Evolutionary conservation across 352 stramenopile species (phyloP), one percentile per base, ranked within the genome.

Genomic region (Phytophthora podocarpi): DNA sequence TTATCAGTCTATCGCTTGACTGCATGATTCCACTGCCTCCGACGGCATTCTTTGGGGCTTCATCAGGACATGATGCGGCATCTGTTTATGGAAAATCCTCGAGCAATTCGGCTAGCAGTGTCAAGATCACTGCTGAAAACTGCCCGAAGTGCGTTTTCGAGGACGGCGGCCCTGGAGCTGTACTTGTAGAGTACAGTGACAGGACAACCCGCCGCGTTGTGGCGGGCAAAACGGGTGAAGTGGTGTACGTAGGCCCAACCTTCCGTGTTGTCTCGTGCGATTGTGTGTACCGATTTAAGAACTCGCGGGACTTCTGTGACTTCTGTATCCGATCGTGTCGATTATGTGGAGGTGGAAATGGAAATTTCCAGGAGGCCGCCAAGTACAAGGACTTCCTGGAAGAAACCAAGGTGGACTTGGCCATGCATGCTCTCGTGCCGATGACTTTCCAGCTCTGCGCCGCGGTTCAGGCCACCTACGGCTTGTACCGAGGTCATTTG

Each of bases 231-330:
- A 64, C 64, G 55, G 63, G 70, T 3, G 85, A 89, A 18, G 50
- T 87, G 12, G 82, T 94, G 32, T 61, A 83, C 26, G 61, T 93
- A 10, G 87, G 87, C 0, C 78, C 83, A 26, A 93, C 72, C 8
- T 96, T 93, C 64, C 82, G 84, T n/a, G 87, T 94, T 46, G 80
- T 94, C 3, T 75, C 80, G 21, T 96, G 87, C 46, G 85, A 96
- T 58, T 96, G 87, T 34, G 85, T 93, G n/a, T 74, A 88, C 43
- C 83, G 87, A 15, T 89, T 88, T 35, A 63, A 82, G 23, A 76
- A 65, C 20, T 76, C 72, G 6, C 74, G 76, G 4, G 78, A 87
- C 11, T 93, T 89, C 49, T 96, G 87, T 43, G 68, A 50, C 9
- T 96, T 96, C 42, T 96, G 87, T 50, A 78, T 76, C 18, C 73